These are phyloP conservation scores for Thozetella sp. DNA, from an alignment of 495 filamentous ascomycete genomes.

Conservation along the genomic window DNA sequence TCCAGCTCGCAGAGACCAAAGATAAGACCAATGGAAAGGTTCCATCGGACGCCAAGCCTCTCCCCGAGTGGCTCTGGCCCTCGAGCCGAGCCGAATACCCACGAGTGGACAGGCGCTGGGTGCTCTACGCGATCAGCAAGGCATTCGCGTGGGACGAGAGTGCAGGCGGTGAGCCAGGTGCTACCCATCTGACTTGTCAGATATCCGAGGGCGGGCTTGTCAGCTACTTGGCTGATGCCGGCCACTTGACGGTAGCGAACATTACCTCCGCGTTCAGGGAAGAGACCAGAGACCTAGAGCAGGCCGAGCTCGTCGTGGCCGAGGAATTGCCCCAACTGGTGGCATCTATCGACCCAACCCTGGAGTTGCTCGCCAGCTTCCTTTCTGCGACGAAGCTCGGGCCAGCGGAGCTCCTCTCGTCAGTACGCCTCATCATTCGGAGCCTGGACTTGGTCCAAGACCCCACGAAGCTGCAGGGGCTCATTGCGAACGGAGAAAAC, in stretches of 20 bases:
- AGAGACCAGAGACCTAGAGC: slow-evolving; percentile 39
- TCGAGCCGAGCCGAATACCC: slow-evolving; percentile 37
- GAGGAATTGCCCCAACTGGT: slow-evolving; percentile 62
- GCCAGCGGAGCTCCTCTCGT: slow-evolving; percentile 44
- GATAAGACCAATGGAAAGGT: slow-evolving; percentile 10
- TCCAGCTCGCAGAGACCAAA: slow-evolving; percentile 24
- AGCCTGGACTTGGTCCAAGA: slow-evolving; percentile 50
- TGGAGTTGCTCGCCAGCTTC: slow-evolving; percentile 59
- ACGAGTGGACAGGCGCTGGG: slow-evolving; percentile 51
- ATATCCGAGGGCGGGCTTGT: slow-evolving; percentile 55
- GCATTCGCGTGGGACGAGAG: slow-evolving; percentile 42
- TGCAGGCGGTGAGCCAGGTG: slow-evolving; percentile 21
- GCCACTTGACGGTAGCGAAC: slow-evolving; percentile 63
- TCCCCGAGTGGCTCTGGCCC: slow-evolving; percentile 38
- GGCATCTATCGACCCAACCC: slow-evolving; percentile 59
- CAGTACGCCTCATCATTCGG: slow-evolving; percentile 48
- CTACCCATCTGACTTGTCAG: slow-evolving; percentile 42
- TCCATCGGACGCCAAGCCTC: not conserved
- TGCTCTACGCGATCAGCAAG: slow-evolving; percentile 51
- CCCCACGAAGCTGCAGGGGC: slow-evolving; percentile 27
- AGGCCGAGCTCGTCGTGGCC: slow-evolving; percentile 41
- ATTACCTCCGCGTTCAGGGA: slow-evolving; percentile 61
- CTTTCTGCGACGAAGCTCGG: slow-evolving; percentile 51
- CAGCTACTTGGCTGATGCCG: slow-evolving; percentile 62
- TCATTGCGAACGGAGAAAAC: slow-evolving; percentile 20